Evolutionary conservation across 139 green algal genomes (phyloP).

Genomic region (Pseudopediastrum boryanum): DNA sequence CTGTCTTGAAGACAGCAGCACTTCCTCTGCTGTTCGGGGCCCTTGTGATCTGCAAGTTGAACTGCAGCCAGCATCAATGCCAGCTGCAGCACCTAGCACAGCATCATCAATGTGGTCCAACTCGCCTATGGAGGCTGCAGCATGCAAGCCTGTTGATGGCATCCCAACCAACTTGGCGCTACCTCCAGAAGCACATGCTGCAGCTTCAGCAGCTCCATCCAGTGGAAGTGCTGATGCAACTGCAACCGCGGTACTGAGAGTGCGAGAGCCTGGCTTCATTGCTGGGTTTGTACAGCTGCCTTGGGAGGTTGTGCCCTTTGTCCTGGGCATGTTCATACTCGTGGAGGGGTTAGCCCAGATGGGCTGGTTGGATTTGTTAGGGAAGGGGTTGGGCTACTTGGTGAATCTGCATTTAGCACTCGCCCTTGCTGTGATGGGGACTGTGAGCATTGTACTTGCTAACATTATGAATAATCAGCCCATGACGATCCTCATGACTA

Average conservation of each 20-base stretch:
- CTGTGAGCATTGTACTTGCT: slow-evolving; percentile 33
- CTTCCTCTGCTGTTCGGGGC: neutral
- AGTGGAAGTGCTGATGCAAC: too few relatives aligned
- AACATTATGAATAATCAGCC: slow-evolving; percentile 68
- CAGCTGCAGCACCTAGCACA: neutral
- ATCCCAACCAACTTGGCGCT: neutral
- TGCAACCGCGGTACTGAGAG: neutral
- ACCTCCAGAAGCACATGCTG: neutral
- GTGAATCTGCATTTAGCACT: neutral
- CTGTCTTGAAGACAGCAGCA: neutral
- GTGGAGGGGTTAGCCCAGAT: slow-evolving; percentile 49
- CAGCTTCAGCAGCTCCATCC: neutral
- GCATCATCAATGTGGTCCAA: neutral
- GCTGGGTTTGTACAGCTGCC: neutral
- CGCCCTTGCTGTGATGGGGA: slow-evolving; percentile 31
- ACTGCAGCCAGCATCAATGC: neutral
- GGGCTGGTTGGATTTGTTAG: slow-evolving; percentile 51
- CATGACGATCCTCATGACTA: slow-evolving; percentile 62
- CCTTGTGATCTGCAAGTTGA: neutral
- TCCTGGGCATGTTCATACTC: slow-evolving; percentile 60
- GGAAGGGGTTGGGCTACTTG: slow-evolving; percentile 8
- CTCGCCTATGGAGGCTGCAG: neutral
- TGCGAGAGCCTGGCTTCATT: neutral
- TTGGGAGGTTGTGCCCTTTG: slow-evolving; percentile 51
- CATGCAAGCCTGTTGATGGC: neutral